Percentiles rank a stretch among this genome's conserved stretches.
Evolutionary conservation across 2,329 filamentous ascomycete species (phyloP).

Genomic region (Cytospora piceicola): DNA sequence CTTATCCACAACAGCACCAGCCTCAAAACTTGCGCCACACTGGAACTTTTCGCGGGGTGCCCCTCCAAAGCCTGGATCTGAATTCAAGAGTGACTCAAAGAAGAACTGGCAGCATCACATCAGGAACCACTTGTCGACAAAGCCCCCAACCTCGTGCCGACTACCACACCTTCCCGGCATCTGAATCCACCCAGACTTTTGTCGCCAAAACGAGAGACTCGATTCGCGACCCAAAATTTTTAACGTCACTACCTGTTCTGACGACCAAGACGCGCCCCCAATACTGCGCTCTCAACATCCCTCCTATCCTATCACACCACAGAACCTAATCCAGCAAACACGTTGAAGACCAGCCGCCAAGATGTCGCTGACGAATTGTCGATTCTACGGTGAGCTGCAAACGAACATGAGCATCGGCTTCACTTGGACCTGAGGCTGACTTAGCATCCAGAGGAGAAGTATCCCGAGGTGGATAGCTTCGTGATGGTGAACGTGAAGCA

Average conservation of each 20-base stretch:
- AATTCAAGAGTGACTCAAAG: conserved; percentile 30
- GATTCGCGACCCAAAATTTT: conserved; percentile 1
- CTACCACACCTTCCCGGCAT: background rate
- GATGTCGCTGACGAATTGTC: conserved; percentile 46
- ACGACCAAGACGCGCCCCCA: conserved; percentile 13
- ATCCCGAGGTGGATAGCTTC: conserved; percentile 97
- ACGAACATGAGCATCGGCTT: background rate
- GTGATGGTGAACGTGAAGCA: conserved; percentile 99
- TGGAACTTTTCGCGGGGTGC: conserved; percentile 25
- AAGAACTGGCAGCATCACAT: conserved; percentile 1
- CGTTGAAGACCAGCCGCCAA: conserved; percentile 33
- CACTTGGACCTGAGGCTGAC: conserved; percentile 44
- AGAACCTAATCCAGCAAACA: conserved; percentile 30
- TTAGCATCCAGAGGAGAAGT: conserved; percentile 56
- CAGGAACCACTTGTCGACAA: conserved; percentile 4
- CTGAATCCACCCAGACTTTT: background rate
- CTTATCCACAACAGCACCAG: background rate
- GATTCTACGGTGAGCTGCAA: conserved; percentile 40
- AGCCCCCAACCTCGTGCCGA: background rate
- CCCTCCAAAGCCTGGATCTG: conserved; percentile 26
- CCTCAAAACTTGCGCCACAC: background rate
- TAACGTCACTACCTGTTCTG: conserved; percentile 3
- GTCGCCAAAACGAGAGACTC: background rate
- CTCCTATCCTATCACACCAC: background rate
- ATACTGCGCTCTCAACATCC: conserved; percentile 4